phyloP scores from a whole-genome alignment of 441 rosid species.

The Mallotus japonicus region DNA sequence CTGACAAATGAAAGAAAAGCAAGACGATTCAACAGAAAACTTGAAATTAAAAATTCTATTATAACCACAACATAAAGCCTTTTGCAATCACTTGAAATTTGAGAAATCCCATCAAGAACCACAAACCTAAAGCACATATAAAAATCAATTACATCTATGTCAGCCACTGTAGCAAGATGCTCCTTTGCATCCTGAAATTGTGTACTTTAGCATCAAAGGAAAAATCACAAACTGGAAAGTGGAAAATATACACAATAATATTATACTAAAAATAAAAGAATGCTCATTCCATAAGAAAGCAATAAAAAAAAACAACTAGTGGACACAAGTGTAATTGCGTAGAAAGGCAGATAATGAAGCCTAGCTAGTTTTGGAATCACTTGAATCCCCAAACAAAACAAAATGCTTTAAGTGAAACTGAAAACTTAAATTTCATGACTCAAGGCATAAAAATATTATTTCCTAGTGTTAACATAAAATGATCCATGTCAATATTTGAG shows the following conservation, averaged over 20 bases:
- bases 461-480: not conserved
- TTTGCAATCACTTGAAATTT: slow-evolving; percentile 11
- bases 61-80: slow-evolving; percentile 12
- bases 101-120: slow-evolving; percentile 20
- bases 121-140: slow-evolving; percentile 23
- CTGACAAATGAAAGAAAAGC: slow-evolving; percentile 63
- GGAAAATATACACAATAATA: not conserved
- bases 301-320: not conserved
- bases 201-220: slow-evolving; percentile 21
- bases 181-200: slow-evolving; percentile 88
- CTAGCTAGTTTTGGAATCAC: not conserved
- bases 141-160: slow-evolving; percentile 63
- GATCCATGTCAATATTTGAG: too few relatives aligned
- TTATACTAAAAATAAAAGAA: not conserved
- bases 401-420: not conserved
- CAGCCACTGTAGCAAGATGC: slow-evolving; percentile 91
- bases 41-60: not conserved
- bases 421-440: not conserved
- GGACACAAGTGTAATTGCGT: not conserved
- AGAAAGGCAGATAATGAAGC: not conserved
- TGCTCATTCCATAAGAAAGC: not conserved
- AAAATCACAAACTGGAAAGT: slow-evolving; percentile 10
- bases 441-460: not conserved
- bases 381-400: not conserved
- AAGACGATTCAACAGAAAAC: slow-evolving; percentile 30